Percentiles rank a stretch among this genome's conserved stretches.
Evolutionary conservation across 1,139 yeast genomes (phyloP).

Genomic region (Kodamaea suecica): DNA sequence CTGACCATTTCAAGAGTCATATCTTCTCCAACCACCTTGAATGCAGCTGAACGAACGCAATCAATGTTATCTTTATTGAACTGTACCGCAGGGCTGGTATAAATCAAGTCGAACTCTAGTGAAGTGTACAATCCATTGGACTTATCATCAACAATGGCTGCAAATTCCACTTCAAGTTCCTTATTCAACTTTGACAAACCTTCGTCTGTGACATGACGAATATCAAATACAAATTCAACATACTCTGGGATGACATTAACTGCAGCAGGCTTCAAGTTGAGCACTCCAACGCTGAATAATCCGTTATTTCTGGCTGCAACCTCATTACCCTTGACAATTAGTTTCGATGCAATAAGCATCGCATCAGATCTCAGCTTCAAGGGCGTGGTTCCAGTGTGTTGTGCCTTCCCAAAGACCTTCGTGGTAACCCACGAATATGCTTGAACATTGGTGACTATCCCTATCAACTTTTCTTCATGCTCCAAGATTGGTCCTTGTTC

Average conservation of each 20-base stretch:
- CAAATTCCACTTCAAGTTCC: slow-evolving; percentile 39
- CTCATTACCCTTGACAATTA: slow-evolving; percentile 55
- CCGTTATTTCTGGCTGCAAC: slow-evolving; percentile 53
- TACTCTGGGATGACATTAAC: slow-evolving; percentile 66
- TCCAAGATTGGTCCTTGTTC: slow-evolving; percentile 76
- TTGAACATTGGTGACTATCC: slow-evolving; percentile 66
- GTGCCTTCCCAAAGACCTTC: slow-evolving; percentile 56
- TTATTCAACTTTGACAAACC: slow-evolving; percentile 36
- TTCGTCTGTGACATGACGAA: slow-evolving; percentile 53
- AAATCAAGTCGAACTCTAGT: slow-evolving; percentile 39
- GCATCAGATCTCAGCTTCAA: slow-evolving; percentile 61
- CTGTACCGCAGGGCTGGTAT: slow-evolving; percentile 53
- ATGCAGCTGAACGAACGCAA: slow-evolving; percentile 52
- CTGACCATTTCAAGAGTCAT: slow-evolving; percentile 48
- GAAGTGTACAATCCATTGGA: slow-evolving; percentile 20
- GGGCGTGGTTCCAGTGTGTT: slow-evolving; percentile 79
- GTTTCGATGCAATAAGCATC: slow-evolving; percentile 52
- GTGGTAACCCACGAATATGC: slow-evolving; percentile 63
- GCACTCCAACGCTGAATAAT: slow-evolving; percentile 57
- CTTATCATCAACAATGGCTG: slow-evolving; percentile 24
- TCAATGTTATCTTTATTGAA: slow-evolving; percentile 50
- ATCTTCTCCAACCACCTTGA: slow-evolving; percentile 44
- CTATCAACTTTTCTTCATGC: slow-evolving; percentile 51
- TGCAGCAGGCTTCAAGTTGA: slow-evolving; percentile 55
- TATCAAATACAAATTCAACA: slow-evolving; percentile 56